A percentile compares a stretch with the other conserved stretches of the same genome.
Evolutionary conservation across 176 grass and related monocot genomes (phyloP).

Genomic region (Aegilops longissima): DNA sequence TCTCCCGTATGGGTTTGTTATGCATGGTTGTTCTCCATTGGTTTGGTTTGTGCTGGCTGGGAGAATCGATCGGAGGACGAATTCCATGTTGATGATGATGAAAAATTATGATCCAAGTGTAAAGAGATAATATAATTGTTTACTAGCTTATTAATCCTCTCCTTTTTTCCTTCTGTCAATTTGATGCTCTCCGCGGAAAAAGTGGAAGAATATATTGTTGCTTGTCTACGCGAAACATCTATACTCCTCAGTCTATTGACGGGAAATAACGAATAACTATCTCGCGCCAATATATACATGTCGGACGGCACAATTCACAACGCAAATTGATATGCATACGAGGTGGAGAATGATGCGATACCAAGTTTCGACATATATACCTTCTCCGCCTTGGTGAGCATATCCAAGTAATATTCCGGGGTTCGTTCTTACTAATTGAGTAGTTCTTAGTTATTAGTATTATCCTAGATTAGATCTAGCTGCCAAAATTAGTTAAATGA

Average conservation of each 20-base stretch:
- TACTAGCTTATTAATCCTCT: background rate
- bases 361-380: constrained; percentile 7
- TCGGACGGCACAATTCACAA: background rate
- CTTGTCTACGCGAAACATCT: background rate
- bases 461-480: background rate
- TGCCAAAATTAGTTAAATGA: background rate
- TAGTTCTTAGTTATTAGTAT: background rate
- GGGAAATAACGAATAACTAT: background rate
- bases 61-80: constrained; percentile 17
- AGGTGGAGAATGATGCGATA: background rate
- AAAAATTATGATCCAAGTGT: constrained; percentile 51
- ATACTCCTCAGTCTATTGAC: too few relatives aligned
- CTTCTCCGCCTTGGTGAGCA: constrained; percentile 5
- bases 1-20: background rate
- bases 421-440: background rate
- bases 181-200: background rate
- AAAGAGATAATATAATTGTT: constrained; percentile 5
- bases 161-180: background rate
- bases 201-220: background rate
- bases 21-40: constrained; percentile 8
- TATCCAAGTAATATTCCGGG: constrained; percentile 15
- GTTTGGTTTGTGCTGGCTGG: constrained; percentile 4
- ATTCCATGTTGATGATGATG: constrained; percentile 44
- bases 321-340: background rate
- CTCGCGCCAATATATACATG: background rate